A percentile compares a stretch with the other conserved stretches of the same genome.
Conservation (phyloP, 2,329 filamentous ascomycete species). For the Cercospora brassicicola region DNA sequence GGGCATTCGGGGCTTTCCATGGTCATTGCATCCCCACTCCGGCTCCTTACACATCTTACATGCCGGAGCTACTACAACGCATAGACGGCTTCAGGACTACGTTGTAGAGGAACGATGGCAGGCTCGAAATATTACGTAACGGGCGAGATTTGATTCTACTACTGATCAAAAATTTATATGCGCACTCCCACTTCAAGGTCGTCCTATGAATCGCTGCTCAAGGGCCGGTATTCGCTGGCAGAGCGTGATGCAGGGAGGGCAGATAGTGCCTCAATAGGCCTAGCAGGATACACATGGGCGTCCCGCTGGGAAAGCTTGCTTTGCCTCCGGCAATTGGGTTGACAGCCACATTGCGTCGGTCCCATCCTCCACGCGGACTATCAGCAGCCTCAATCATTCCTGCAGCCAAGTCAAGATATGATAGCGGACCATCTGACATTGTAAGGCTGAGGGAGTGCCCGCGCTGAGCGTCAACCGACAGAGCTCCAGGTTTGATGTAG, state of each 20-base stretch:
- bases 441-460: background rate
- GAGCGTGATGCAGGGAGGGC: background rate
- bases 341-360: background rate
- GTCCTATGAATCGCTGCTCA: background rate
- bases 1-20: too few relatives aligned
- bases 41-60: too few relatives aligned
- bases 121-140: too few relatives aligned
- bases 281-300: background rate
- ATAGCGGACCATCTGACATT: background rate
- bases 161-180: too few relatives aligned
- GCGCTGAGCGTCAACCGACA: background rate
- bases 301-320: background rate
- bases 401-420: background rate
- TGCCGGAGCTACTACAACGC: too few relatives aligned
- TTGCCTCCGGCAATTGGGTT: background rate
- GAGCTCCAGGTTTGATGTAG: background rate
- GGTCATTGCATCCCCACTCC: too few relatives aligned
- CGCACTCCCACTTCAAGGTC: too few relatives aligned
- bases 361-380: background rate
- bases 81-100: too few relatives aligned
- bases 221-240: background rate
- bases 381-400: constrained; percentile 1
- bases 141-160: too few relatives aligned
- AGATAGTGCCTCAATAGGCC: background rate
- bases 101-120: too few relatives aligned